A percentile compares a stretch with the other conserved stretches of the same genome.
Evolutionary conservation across 352 stramenopile genomes (phyloP).

Genomic region (Elongisporangium undulatum): DNA sequence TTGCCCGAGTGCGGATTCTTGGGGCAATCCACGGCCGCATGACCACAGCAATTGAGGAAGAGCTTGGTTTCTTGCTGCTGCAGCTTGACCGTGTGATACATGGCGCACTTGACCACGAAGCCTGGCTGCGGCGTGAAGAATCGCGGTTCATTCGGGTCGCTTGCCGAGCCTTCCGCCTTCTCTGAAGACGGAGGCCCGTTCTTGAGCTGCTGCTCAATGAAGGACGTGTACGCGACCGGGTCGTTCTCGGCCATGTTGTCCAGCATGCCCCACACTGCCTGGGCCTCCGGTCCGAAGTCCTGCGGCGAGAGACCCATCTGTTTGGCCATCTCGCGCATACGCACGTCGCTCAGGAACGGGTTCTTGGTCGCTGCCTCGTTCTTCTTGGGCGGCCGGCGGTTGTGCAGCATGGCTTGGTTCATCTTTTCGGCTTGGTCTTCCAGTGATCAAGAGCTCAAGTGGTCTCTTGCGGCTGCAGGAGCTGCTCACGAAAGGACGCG

Average conservation of each 20-base stretch:
- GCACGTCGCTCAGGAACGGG: conserved; percentile 43
- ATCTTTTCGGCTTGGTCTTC: conserved; percentile 17
- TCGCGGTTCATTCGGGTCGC: conserved; percentile 9
- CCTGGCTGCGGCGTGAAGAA: conserved; percentile 67
- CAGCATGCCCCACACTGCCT: conserved; percentile 68
- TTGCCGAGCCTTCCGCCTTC: not conserved
- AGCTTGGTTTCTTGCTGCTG: conserved; percentile 64
- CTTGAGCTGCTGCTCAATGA: conserved; percentile 80
- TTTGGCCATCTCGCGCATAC: conserved; percentile 76
- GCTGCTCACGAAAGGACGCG: not conserved
- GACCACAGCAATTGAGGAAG: conserved; percentile 77
- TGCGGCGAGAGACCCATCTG: conserved; percentile 74
- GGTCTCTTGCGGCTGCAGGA: not conserved
- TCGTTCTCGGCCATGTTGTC: conserved; percentile 70
- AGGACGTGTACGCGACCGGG: conserved; percentile 64
- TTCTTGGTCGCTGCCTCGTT: conserved; percentile 15
- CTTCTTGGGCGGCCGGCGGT: conserved; percentile 39
- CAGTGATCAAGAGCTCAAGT: not conserved
- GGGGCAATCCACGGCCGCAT: conserved; percentile 62
- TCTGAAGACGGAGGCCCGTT: conserved; percentile 37
- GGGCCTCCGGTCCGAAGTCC: conserved; percentile 62
- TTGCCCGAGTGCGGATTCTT: conserved; percentile 72
- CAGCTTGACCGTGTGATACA: conserved; percentile 50
- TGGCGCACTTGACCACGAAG: conserved; percentile 76
- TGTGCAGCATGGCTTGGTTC: conserved; percentile 88